phyloP scores from a whole-genome alignment of 148 eudicot species.

The Oxyria digyna region DNA sequence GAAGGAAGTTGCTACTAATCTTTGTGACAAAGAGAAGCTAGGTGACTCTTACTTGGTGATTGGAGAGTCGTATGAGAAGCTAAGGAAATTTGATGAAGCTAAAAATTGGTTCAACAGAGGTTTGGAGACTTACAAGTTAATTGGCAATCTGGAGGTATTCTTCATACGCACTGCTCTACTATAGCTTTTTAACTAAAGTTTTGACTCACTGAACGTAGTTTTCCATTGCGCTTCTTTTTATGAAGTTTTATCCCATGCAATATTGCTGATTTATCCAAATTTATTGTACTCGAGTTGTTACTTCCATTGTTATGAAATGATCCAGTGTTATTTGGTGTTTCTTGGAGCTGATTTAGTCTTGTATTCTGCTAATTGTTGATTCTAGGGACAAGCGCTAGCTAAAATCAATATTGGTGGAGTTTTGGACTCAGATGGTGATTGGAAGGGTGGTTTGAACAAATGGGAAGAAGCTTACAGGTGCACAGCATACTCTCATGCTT shows the following conservation, averaged over 20 bases:
- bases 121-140: constrained; percentile 49
- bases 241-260: neutral
- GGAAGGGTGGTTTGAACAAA: constrained; percentile 46
- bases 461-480: constrained; percentile 73
- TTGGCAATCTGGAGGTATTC: constrained; percentile 77
- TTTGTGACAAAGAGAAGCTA: constrained; percentile 80
- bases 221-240: neutral
- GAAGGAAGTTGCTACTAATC: constrained; percentile 61
- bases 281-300: no score
- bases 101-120: constrained; percentile 70
- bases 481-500: constrained; percentile 6
- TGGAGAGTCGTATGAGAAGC: constrained; percentile 85
- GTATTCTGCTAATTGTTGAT: neutral
- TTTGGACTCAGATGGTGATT: constrained; percentile 65
- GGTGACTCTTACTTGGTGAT: constrained; percentile 62
- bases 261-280: neutral
- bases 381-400: constrained; percentile 88
- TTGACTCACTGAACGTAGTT: neutral
- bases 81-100: constrained; percentile 63
- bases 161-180: neutral
- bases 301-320: neutral
- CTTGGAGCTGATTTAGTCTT: neutral
- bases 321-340: neutral
- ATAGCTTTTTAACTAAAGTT: neutral
- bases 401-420: constrained; percentile 70